Percentiles rank a stretch among this genome's conserved stretches.
These are phyloP conservation scores for Candida sanyaensis DNA, from an alignment of 1,139 yeast species.

Conservation along the genomic window DNA sequence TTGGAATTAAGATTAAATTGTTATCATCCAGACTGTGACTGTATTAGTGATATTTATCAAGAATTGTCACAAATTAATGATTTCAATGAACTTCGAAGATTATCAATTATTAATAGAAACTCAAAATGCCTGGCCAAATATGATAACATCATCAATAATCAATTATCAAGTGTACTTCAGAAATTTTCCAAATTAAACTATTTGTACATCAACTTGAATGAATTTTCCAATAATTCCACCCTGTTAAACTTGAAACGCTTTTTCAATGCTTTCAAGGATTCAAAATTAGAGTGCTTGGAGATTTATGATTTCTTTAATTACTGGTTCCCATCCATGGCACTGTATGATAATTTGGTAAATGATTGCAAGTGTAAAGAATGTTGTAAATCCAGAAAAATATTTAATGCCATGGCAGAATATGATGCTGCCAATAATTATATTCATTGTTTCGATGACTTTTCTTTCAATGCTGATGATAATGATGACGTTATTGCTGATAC, in stretches of 20 bases:
- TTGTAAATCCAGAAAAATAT: slow-evolving; percentile 4
- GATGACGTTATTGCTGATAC: neutral
- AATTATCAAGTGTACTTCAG: slow-evolving; percentile 7
- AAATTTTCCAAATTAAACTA: slow-evolving; percentile 11
- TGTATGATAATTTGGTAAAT: slow-evolving; percentile 9
- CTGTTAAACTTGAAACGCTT: slow-evolving; percentile 13
- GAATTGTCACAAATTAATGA: slow-evolving; percentile 9
- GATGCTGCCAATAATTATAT: slow-evolving; percentile 15
- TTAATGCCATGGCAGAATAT: slow-evolving; percentile 12
- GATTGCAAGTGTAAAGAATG: slow-evolving; percentile 14
- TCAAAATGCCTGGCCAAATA: slow-evolving; percentile 14
- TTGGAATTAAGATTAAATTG: slow-evolving; percentile 16
- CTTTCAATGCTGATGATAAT: neutral
- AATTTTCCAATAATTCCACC: slow-evolving; percentile 8
- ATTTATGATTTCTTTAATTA: slow-evolving; percentile 17
- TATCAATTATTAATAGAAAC: slow-evolving; percentile 14
- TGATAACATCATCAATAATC: slow-evolving; percentile 10
- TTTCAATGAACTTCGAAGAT: slow-evolving; percentile 11
- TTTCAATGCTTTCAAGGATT: slow-evolving; percentile 1
- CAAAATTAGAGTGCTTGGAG: slow-evolving; percentile 5
- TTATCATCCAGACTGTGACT: slow-evolving; percentile 14
- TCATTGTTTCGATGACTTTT: slow-evolving; percentile 13
- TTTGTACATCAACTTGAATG: slow-evolving; percentile 12
- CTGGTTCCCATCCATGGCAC: slow-evolving; percentile 14
- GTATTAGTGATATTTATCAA: slow-evolving; percentile 14